phyloP scores from a whole-genome alignment of 2,329 filamentous ascomycete species.

The Mycogone perniciosa region DNA sequence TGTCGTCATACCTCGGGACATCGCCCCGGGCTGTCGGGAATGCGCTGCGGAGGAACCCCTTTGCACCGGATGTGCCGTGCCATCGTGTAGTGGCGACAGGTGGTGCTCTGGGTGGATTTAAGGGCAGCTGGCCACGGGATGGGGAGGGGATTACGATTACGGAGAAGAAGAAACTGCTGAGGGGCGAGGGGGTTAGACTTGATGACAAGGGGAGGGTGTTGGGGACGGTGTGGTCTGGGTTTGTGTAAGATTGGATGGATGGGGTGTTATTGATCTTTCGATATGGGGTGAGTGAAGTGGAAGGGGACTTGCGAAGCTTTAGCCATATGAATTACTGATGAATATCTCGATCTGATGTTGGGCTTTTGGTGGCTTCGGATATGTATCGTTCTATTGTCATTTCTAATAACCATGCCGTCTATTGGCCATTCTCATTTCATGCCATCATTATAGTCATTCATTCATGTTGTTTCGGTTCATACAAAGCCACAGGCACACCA shows the following conservation, averaged over 20 bases:
- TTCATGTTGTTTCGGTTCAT: constrained; percentile 17
- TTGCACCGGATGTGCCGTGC: constrained; percentile 75
- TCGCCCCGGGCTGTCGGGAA: constrained; percentile 73
- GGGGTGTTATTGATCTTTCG: not conserved
- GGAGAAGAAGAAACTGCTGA: constrained; percentile 57
- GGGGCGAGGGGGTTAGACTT: constrained; percentile 58
- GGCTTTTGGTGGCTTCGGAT: no score
- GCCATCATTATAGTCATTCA: not conserved
- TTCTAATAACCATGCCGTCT: no score
- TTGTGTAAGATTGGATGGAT: not conserved
- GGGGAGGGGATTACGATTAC: constrained; percentile 57
- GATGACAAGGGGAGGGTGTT: constrained; percentile 54
- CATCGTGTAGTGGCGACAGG: constrained; percentile 73
- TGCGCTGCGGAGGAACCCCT: constrained; percentile 71
- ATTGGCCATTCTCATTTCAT: not conserved
- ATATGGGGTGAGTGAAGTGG: not conserved
- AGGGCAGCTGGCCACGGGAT: constrained; percentile 56
- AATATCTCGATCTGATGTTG: no score
- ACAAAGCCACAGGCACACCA: constrained; percentile 33
- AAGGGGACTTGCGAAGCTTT: not conserved
- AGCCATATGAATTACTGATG: no score
- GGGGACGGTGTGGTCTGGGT: constrained; percentile 47
- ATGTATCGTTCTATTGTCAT: no score
- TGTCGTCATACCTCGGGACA: constrained; percentile 61
- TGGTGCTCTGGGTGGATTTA: constrained; percentile 65